Base-by-base conservation (phyloP, 495 filamentous ascomycete species). In the Halenospora varia region DNA sequence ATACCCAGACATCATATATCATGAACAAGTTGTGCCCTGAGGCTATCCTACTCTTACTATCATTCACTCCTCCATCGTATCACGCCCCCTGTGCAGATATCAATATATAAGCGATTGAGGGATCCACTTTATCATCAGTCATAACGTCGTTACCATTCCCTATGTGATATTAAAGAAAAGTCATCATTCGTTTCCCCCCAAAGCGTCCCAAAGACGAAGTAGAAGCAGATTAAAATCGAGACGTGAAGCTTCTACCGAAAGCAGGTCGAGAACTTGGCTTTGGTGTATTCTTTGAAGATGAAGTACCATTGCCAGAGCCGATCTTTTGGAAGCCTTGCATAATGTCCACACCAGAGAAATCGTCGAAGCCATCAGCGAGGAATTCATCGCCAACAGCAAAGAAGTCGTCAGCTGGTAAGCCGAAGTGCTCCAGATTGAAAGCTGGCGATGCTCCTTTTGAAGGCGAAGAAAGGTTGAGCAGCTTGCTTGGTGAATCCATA, bases 251-350 rank as follows among this genome's bases (percentile, higher is more conserved):
- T 25, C 63, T 60, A 13, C 63, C 63, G 22, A 66, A 24, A 6
- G 46, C 10, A 11, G 63, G 60, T 56, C 63, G 53, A 17, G 56
- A 46, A 25, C 15, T 50, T 23, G 20, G 15, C 53, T 26, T 46
- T 48, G 39, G 25, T 25, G 55, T 51, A 23, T 18, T 45, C 18
- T 45, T 41, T 3, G 47, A 25, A 23, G 42, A 35, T 13, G 39
- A 15, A 20, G 29, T 53, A 13, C 23, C 25, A 3, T 2, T 29
- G 13, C 54, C 60, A 45, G 60, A 23, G 55, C 90, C 90, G 70
- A 96, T 96, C 70, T 90, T 91, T 69, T 90, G 86, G 64, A 96
- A 96, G 6, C 90, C 91, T 67, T 91, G 88, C 51, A 92, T 78
- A 54, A 97, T 85, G 70, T 96, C 92, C 46, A 95, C 78, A 1